Conservation (phyloP, 176 grass and related monocot species). For the Oryza meridionalis region DNA sequence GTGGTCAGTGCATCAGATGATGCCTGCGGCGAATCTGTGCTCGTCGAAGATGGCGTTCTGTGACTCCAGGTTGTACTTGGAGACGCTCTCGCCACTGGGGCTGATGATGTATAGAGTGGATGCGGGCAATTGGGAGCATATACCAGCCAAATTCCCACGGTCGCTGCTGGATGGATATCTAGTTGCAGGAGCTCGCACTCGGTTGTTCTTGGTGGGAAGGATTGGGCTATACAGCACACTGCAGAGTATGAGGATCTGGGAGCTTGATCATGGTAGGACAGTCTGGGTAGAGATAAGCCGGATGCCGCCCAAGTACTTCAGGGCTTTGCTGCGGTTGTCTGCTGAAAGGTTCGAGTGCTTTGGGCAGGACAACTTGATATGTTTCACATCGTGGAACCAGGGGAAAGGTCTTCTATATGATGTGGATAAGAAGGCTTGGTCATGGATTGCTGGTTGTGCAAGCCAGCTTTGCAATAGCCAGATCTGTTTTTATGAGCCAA, state of each 20-base stretch:
- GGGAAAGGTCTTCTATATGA: constrained; percentile 93
- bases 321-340: constrained; percentile 81
- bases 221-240: constrained; percentile 92
- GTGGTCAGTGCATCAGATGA: constrained; percentile 87
- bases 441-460: constrained; percentile 81
- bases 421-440: constrained; percentile 90
- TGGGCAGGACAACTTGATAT: constrained; percentile 96
- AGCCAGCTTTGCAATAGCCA: constrained; percentile 94
- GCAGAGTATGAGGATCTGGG: constrained; percentile 98
- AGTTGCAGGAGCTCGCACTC: constrained; percentile 72
- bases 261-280: constrained; percentile 87
- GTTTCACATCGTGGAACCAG: constrained; percentile 98
- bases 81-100: constrained; percentile 94
- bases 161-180: constrained; percentile 94
- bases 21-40: constrained; percentile 85
- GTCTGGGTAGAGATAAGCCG: constrained; percentile 89
- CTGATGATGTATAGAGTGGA: constrained; percentile 92
- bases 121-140: constrained; percentile 76
- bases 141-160: constrained; percentile 90
- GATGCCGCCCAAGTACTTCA: constrained; percentile 93
- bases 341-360: constrained; percentile 98
- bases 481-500: constrained; percentile 92
- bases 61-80: constrained; percentile 84
- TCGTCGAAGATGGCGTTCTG: constrained; percentile 97
- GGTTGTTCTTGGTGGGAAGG: constrained; percentile 83